Percentiles rank a stretch among this genome's conserved stretches.
phyloP scores from a whole-genome alignment of 495 filamentous ascomycete species.

The Neurospora sp. region DNA sequence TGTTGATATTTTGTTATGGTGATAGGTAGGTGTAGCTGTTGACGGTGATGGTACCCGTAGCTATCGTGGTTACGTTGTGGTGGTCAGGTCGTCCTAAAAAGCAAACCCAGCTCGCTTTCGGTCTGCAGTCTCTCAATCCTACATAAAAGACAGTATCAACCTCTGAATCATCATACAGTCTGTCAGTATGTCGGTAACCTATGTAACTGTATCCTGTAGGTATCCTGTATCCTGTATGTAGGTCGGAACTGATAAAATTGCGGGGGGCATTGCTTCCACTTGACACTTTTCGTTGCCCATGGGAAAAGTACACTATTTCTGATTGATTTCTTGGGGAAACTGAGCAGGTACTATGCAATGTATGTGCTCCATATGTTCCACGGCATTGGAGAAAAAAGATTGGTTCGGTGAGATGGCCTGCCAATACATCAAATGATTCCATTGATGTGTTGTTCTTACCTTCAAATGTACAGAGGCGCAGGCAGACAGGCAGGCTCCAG shows the following conservation, averaged over 20 bases:
- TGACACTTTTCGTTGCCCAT: background rate
- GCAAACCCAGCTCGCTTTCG: background rate
- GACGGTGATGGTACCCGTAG: background rate
- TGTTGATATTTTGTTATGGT: background rate
- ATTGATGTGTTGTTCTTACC: background rate
- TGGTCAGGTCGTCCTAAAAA: background rate
- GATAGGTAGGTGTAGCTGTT: background rate
- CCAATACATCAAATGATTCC: background rate
- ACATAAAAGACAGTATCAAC: background rate
- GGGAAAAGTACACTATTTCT: background rate
- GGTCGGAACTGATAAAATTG: background rate
- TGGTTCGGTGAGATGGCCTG: background rate
- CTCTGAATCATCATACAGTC: background rate
- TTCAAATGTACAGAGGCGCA: background rate
- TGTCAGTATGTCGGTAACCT: background rate
- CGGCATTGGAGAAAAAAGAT: background rate
- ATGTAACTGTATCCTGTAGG: background rate
- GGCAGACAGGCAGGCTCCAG: background rate
- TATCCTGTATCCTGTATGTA: background rate
- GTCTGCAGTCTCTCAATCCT: background rate
- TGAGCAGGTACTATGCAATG: background rate
- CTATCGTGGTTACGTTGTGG: background rate
- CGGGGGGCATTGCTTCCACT: background rate
- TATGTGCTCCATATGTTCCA: background rate
- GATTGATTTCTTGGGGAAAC: background rate